A percentile compares a stretch with the other conserved stretches of the same genome.
phyloP scores from a whole-genome alignment of 2,329 filamentous ascomycete species.

The Colletotrichum sublineola region DNA sequence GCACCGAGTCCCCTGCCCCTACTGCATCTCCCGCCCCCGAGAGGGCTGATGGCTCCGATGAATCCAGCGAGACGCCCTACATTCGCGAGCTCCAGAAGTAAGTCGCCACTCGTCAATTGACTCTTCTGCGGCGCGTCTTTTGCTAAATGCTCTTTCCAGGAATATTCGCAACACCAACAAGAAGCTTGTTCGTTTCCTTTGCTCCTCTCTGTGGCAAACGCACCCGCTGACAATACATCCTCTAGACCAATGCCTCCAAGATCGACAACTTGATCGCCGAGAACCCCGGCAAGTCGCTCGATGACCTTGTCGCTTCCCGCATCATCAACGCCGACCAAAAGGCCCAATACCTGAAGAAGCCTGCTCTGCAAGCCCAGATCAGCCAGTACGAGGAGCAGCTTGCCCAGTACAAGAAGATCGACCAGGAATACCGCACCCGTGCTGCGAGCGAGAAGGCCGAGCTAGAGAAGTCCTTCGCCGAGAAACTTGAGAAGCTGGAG shows the following conservation, averaged over 20 bases:
- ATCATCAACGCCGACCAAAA: constrained; percentile 88
- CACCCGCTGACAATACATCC: constrained; percentile 31
- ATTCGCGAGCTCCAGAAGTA: constrained; percentile 94
- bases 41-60: constrained; percentile 67
- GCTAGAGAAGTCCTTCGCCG: constrained; percentile 68
- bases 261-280: constrained; percentile 78
- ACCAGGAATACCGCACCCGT: constrained; percentile 77
- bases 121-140: neutral
- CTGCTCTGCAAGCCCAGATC: constrained; percentile 76
- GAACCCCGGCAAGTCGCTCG: constrained; percentile 77
- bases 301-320: constrained; percentile 77
- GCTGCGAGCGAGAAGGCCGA: constrained; percentile 70
- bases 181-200: constrained; percentile 80
- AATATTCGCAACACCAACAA: constrained; percentile 93
- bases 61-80: constrained; percentile 80
- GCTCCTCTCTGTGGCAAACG: constrained; percentile 6
- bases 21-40: constrained; percentile 63
- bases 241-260: constrained; percentile 77
- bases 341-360: constrained; percentile 82
- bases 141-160: constrained; percentile 60
- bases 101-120: constrained; percentile 49
- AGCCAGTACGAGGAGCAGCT: constrained; percentile 81
- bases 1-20: constrained; percentile 68
- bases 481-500: constrained; percentile 64
- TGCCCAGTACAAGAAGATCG: constrained; percentile 79